Evolutionary conservation across 2,329 filamentous ascomycete species (phyloP).

Genomic region (Myriosclerotinia curreyana): DNA sequence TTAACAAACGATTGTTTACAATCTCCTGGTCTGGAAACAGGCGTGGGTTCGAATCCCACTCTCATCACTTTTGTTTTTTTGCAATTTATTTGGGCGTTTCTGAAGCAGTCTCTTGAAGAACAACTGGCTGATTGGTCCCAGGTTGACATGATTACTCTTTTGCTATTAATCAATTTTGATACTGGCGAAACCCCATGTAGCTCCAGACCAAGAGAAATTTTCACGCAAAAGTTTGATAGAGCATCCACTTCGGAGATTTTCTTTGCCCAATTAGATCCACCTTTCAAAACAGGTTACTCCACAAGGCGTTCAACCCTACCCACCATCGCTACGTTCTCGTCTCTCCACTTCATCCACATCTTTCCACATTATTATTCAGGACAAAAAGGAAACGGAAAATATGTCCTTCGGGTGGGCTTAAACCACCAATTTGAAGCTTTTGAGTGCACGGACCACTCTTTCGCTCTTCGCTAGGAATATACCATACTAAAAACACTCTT

Average conservation of each 20-base stretch:
- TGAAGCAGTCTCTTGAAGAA: neutral
- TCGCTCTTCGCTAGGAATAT: neutral
- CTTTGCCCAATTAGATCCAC: conserved; percentile 6
- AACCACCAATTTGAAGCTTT: neutral
- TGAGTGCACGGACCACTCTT: neutral
- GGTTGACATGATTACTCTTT: neutral
- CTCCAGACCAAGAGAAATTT: neutral
- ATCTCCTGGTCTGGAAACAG: conserved; percentile 18
- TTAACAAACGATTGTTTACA: neutral
- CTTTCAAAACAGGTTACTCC: neutral
- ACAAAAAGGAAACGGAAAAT: neutral
- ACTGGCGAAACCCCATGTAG: no score
- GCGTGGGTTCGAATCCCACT: conserved; percentile 19
- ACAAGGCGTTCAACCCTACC: conserved; percentile 2
- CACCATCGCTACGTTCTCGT: neutral
- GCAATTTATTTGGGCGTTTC: neutral
- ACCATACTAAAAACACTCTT: neutral
- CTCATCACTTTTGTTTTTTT: neutral
- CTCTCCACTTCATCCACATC: conserved; percentile 7
- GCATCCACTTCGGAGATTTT: conserved; percentile 2
- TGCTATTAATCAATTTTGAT: neutral
- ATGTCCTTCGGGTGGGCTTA: neutral
- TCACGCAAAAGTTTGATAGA: conserved; percentile 6
- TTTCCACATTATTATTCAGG: neutral
- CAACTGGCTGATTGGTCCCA: neutral